phyloP scores from a whole-genome alignment of 1,284 basidiomycete genomes.

The Ustilago xerochloae region DNA sequence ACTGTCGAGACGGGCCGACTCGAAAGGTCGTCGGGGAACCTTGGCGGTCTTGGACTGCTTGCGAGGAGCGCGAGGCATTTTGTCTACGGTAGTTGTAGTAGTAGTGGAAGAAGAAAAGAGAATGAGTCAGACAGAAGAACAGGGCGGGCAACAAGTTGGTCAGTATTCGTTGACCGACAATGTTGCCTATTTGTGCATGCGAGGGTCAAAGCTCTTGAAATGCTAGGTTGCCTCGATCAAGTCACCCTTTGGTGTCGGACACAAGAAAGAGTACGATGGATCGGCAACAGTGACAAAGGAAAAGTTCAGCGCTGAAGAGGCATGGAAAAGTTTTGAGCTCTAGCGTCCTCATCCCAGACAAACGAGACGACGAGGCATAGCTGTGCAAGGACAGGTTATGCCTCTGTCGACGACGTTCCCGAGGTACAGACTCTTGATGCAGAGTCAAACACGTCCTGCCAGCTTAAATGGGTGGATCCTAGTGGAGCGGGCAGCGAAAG shows the following conservation, averaged over 20 bases:
- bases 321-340: conserved; percentile 23
- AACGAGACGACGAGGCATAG: conserved; percentile 11
- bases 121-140: conserved; percentile 19
- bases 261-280: conserved; percentile 31
- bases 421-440: conserved; percentile 54
- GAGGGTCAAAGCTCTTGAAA: conserved; percentile 55
- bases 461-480: conserved; percentile 10
- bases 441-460: conserved; percentile 37
- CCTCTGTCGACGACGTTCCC: conserved; percentile 21
- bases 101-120: not conserved
- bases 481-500: not conserved
- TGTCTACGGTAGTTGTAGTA: conserved; percentile 32
- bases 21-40: conserved; percentile 96
- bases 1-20: conserved; percentile 97
- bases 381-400: not conserved
- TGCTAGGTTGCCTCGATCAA: conserved; percentile 58
- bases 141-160: conserved; percentile 48
- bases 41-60: conserved; percentile 69
- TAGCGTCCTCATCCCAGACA: conserved; percentile 51
- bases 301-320: conserved; percentile 36
- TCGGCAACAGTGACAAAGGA: not conserved
- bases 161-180: conserved; percentile 30
- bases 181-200: conserved; percentile 49
- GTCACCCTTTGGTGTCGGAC: conserved; percentile 46
- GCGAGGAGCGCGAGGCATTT: conserved; percentile 65